A percentile compares a stretch with the other conserved stretches of the same genome.
phyloP scores from a whole-genome alignment of 345 rosid species.

The Eucalyptus pauciflora region DNA sequence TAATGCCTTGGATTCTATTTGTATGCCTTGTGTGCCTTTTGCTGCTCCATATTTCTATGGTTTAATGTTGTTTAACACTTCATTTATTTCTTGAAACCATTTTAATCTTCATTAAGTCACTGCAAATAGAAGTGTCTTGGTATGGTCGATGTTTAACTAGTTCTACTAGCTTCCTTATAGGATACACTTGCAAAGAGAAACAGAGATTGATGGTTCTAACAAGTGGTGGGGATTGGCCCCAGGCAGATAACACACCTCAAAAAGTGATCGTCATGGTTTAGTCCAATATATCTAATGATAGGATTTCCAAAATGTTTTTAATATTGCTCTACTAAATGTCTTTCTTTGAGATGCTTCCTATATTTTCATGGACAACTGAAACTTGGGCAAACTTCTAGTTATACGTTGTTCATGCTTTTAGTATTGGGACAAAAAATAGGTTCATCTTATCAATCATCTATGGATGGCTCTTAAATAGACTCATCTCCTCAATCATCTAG shows the following conservation, averaged over 20 bases:
- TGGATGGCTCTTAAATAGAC: background rate
- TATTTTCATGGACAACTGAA: background rate
- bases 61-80: background rate
- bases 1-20: background rate
- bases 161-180: background rate
- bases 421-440: background rate
- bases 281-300: background rate
- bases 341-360: background rate
- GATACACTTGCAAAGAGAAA: background rate
- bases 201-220: background rate
- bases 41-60: background rate
- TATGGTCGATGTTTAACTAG: background rate
- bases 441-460: background rate
- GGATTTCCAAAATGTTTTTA: background rate
- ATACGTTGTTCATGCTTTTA: background rate
- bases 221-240: background rate
- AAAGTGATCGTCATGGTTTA: background rate
- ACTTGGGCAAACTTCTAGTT: background rate
- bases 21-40: background rate
- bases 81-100: background rate
- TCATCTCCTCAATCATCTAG: background rate
- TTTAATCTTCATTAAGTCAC: background rate
- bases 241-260: background rate
- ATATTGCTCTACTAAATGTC: background rate
- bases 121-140: background rate